Evolutionary conservation across 108 stramenopile species (phyloP).

Genomic region (Nannochloropsis oceanica): DNA sequence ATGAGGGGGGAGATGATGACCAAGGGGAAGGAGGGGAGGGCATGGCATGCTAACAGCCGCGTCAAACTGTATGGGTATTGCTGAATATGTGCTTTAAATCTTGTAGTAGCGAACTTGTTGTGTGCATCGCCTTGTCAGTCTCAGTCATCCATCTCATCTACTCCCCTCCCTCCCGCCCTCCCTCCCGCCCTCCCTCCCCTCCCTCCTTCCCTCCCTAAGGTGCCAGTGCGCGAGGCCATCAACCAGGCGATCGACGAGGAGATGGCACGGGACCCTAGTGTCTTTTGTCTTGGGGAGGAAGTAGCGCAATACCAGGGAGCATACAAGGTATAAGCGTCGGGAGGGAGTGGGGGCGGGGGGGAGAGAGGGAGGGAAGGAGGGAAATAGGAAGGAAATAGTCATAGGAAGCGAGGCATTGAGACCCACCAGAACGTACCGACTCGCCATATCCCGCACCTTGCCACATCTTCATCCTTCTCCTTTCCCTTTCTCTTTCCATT

Average conservation of each 20-base stretch:
- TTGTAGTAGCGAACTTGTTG: neutral
- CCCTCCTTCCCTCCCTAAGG: constrained; percentile 23
- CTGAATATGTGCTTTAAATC: neutral
- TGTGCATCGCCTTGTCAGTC: no score
- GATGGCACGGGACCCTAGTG: constrained; percentile 78
- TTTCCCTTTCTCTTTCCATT: neutral
- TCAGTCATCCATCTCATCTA: neutral
- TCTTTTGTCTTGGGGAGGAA: constrained; percentile 93
- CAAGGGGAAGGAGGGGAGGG: neutral
- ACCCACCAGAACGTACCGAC: neutral
- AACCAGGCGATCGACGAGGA: constrained; percentile 93
- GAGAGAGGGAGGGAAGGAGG: neutral
- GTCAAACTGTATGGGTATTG: neutral
- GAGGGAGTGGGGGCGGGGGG: neutral
- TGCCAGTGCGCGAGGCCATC: constrained; percentile 93
- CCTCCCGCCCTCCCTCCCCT: neutral
- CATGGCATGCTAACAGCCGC: neutral
- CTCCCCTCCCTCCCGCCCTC: neutral
- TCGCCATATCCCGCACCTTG: neutral
- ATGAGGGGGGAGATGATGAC: no score
- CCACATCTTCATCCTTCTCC: neutral
- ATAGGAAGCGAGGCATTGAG: neutral
- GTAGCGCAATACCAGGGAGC: constrained; percentile 99
- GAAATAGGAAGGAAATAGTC: neutral
- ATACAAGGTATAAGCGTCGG: constrained; percentile 91